Percentiles rank a stretch among this genome's conserved stretches.
phyloP scores from a whole-genome alignment of 371 early-diverging fungal species.

The Apophysomyces variabilis region DNA sequence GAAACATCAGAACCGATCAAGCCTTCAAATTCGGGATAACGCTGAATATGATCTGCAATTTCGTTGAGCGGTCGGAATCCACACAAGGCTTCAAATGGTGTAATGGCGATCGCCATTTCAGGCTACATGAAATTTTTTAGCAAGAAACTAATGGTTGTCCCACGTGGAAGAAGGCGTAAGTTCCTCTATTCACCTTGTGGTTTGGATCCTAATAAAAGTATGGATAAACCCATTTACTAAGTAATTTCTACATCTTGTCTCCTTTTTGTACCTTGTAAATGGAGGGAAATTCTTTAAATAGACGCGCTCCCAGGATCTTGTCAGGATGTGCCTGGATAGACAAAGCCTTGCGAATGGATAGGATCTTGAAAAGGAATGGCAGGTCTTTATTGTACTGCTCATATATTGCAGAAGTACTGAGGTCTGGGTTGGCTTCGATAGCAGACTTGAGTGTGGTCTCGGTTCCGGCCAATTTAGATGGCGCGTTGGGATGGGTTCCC shows the following conservation, averaged over 20 bases:
- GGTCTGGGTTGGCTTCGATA: conserved; percentile 47
- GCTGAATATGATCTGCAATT: conserved; percentile 66
- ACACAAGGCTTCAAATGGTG: conserved; percentile 93
- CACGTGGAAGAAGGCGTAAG: too few relatives aligned
- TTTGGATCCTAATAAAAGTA: conserved; percentile 44
- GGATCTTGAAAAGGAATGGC: conserved; percentile 97
- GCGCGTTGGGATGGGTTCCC: conserved; percentile 97
- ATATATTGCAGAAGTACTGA: conserved; percentile 58
- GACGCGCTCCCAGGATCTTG: conserved; percentile 77
- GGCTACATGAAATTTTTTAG: conserved; percentile 62
- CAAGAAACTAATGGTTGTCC: not conserved
- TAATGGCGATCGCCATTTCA: conserved; percentile 97
- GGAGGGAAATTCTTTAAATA: conserved; percentile 76
- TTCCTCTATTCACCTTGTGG: conserved; percentile 44
- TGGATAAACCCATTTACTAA: too few relatives aligned
- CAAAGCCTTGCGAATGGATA: conserved; percentile 93
- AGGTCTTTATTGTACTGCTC: conserved; percentile 75
- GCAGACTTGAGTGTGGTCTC: conserved; percentile 59
- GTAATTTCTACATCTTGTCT: too few relatives aligned
- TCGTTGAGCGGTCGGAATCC: conserved; percentile 92
- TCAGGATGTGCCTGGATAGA: conserved; percentile 99
- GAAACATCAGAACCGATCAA: conserved; percentile 62
- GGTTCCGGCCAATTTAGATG: conserved; percentile 61
- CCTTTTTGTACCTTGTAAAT: conserved; percentile 69
- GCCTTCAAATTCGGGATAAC: conserved; percentile 77